phyloP scores from a whole-genome alignment of 768 basidiomycete species.

The Lentinula guzmanii region DNA sequence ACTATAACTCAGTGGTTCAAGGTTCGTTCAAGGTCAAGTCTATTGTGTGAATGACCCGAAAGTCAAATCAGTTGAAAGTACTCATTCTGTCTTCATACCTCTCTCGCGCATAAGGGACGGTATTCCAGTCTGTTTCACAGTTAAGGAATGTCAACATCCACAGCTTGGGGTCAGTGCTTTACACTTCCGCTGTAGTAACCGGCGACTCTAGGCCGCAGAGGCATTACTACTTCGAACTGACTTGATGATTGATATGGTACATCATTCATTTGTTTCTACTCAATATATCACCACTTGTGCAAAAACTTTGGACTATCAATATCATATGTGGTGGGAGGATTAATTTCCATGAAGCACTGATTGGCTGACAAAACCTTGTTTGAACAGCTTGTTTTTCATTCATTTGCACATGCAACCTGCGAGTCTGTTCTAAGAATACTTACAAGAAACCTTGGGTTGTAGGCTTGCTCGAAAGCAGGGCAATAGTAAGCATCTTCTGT shows the following conservation, averaged over 20 bases:
- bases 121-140: not conserved
- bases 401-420: not conserved
- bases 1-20: too few relatives aligned
- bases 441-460: too few relatives aligned
- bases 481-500: too few relatives aligned
- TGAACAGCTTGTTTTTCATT: not conserved
- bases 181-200: not conserved
- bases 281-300: not conserved
- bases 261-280: too few relatives aligned
- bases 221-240: not conserved
- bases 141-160: not conserved
- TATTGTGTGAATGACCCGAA: too few relatives aligned
- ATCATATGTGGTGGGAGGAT: not conserved
- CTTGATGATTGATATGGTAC: not conserved
- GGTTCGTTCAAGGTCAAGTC: too few relatives aligned
- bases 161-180: not conserved
- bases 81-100: too few relatives aligned
- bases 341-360: not conserved
- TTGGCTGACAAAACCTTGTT: not conserved
- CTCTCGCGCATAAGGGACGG: too few relatives aligned
- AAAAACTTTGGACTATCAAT: not conserved
- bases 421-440: too few relatives aligned
- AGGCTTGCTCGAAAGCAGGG: too few relatives aligned
- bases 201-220: not conserved
- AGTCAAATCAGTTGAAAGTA: too few relatives aligned